phyloP scores from a whole-genome alignment of 2,329 filamentous ascomycete genomes.

The Aspergillus sp. region DNA sequence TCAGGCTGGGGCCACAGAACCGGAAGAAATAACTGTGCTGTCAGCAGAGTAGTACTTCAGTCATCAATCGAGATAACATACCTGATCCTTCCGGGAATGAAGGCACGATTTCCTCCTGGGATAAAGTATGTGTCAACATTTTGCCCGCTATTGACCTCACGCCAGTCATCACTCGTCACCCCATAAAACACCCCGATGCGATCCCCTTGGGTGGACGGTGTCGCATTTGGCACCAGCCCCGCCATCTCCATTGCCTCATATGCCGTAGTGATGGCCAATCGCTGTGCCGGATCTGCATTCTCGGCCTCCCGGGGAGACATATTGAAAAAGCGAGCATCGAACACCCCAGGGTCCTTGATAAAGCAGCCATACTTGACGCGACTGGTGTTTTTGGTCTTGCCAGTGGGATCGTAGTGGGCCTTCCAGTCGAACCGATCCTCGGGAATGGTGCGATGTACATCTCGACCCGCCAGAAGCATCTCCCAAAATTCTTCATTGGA shows the following conservation, averaged over 20 bases:
- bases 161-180: conserved; percentile 74
- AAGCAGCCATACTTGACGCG: conserved; percentile 76
- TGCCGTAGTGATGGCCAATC: conserved; percentile 72
- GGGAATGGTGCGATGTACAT: conserved; percentile 64
- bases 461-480: conserved; percentile 70
- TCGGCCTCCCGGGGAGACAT: conserved; percentile 80
- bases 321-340: conserved; percentile 83
- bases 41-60: not conserved
- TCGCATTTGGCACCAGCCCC: conserved; percentile 72
- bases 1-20: conserved; percentile 71
- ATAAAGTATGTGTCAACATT: conserved; percentile 71
- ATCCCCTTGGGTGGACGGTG: conserved; percentile 64
- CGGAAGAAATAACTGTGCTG: conserved; percentile 65
- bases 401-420: conserved; percentile 69
- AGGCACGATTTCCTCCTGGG: conserved; percentile 61
- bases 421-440: conserved; percentile 70
- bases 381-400: conserved; percentile 73
- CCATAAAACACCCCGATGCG: conserved; percentile 74
- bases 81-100: conserved; percentile 32
- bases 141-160: conserved; percentile 72
- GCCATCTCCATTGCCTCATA: conserved; percentile 83
- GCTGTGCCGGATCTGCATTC: conserved; percentile 79
- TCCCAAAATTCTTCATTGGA: conserved; percentile 74
- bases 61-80: conserved; percentile 19
- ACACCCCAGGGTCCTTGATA: conserved; percentile 72